A percentile compares a stretch with the other conserved stretches of the same genome.
phyloP scores from a whole-genome alignment of 2,329 filamentous ascomycete species.

The Cercospora sesami region DNA sequence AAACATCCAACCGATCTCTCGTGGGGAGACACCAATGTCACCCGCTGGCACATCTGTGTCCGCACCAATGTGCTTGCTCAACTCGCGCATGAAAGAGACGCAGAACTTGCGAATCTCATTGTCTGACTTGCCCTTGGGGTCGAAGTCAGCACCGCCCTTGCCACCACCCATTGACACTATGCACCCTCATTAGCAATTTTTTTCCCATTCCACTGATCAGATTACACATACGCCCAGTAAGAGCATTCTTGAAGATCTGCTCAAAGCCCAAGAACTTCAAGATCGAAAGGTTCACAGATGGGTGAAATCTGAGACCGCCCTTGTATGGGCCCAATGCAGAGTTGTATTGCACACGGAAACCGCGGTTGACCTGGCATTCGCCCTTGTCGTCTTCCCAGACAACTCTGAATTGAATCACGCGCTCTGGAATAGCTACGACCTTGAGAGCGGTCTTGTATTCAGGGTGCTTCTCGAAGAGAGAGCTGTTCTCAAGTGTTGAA shows the following conservation, averaged over 20 bases:
- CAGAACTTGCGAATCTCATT: conserved; percentile 98
- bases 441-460: conserved; percentile 90
- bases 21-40: conserved; percentile 89
- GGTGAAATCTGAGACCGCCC: conserved; percentile 93
- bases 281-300: conserved; percentile 72
- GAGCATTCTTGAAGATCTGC: conserved; percentile 99
- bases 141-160: conserved; percentile 97
- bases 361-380: conserved; percentile 85
- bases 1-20: conserved; percentile 94
- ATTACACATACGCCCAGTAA: conserved; percentile 75
- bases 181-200: conserved; percentile 9
- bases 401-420: conserved; percentile 94
- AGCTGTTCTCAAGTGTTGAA: conserved; percentile 90
- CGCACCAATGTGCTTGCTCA: conserved; percentile 92
- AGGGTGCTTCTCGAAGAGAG: conserved; percentile 89
- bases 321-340: conserved; percentile 96
- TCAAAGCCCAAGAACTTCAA: conserved; percentile 99
- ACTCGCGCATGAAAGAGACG: conserved; percentile 91
- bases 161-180: conserved; percentile 90
- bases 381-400: conserved; percentile 95
- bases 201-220: background rate
- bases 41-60: conserved; percentile 95
- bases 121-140: conserved; percentile 98
- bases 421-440: conserved; percentile 88
- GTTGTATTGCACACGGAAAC: conserved; percentile 98